Evolutionary conservation across 164 flowering plant genomes (phyloP).

Genomic region (Nelumbo lutea): DNA sequence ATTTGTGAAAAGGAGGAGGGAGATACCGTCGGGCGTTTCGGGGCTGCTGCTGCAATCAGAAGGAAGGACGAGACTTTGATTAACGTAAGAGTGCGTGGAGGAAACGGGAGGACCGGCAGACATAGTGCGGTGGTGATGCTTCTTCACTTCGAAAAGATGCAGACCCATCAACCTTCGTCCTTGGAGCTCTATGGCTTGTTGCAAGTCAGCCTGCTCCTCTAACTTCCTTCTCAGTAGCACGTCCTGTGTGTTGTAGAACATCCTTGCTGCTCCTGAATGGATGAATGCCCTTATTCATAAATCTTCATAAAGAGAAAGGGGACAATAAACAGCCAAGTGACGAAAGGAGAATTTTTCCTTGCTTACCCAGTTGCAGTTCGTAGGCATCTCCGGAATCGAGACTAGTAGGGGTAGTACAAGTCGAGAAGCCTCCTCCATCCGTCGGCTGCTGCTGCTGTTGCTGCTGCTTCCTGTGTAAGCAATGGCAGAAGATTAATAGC

Average conservation of each 20-base stretch:
- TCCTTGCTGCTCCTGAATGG: conserved; percentile 48
- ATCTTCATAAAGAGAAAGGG: neutral
- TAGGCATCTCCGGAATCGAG: conserved; percentile 71
- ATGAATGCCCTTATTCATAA: neutral
- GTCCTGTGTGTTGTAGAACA: conserved; percentile 65
- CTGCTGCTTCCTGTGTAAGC: conserved; percentile 51
- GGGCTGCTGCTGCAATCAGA: conserved; percentile 28
- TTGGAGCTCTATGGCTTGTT: conserved; percentile 82
- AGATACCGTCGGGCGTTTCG: conserved; percentile 42
- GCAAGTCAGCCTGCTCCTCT: conserved; percentile 78
- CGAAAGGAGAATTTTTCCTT: neutral
- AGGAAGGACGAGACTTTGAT: conserved; percentile 22
- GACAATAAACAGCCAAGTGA: neutral
- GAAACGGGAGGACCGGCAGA: conserved; percentile 33
- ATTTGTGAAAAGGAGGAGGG: conserved; percentile 4
- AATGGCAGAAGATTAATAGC: neutral
- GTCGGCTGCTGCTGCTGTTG: conserved; percentile 53
- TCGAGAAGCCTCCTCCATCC: conserved; percentile 62
- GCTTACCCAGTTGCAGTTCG: conserved; percentile 70
- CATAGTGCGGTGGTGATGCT: conserved; percentile 34
- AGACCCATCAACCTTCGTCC: conserved; percentile 69
- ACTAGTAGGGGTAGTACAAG: conserved; percentile 65
- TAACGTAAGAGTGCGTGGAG: conserved; percentile 21
- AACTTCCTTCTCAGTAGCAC: conserved; percentile 56
- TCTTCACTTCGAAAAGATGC: conserved; percentile 65